Evolutionary conservation across 352 stramenopile genomes (phyloP).

Genomic region (Phytophthora idaei): DNA sequence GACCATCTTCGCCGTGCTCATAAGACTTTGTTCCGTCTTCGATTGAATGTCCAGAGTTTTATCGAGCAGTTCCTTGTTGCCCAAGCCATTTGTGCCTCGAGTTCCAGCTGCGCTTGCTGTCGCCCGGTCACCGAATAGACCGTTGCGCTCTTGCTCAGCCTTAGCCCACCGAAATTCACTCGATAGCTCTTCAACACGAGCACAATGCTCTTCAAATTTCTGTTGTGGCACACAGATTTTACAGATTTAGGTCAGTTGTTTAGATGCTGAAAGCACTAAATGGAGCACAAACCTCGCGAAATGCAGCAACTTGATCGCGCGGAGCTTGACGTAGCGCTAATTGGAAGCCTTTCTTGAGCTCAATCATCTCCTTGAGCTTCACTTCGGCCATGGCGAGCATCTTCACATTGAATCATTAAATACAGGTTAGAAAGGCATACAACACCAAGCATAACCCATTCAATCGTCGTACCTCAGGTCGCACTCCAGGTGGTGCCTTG

Average conservation of each 20-base stretch:
- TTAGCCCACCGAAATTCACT: conserved; percentile 85
- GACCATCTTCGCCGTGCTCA: conserved; percentile 89
- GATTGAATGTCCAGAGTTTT: conserved; percentile 79
- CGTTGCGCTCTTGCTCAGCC: conserved; percentile 75
- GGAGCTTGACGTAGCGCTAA: conserved; percentile 78
- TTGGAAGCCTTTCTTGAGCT: conserved; percentile 89
- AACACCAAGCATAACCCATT: background rate
- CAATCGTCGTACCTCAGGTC: conserved; percentile 54
- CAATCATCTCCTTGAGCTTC: conserved; percentile 83
- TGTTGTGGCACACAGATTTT: conserved; percentile 19
- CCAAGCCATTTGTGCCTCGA: conserved; percentile 31
- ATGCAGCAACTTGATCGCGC: conserved; percentile 67
- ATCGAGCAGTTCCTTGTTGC: conserved; percentile 80
- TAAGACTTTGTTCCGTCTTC: conserved; percentile 86
- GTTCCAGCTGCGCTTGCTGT: conserved; percentile 23
- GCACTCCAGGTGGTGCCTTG: conserved; percentile 75
- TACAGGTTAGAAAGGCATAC: background rate
- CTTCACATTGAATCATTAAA: conserved; percentile 30
- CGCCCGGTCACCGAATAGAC: conserved; percentile 72
- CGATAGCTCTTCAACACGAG: conserved; percentile 79
- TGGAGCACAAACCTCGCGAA: conserved; percentile 59
- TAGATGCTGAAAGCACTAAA: background rate
- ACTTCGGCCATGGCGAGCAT: conserved; percentile 79
- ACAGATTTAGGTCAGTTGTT: background rate
- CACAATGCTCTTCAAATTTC: conserved; percentile 88